Conservation (phyloP, 257 asterid genomes). For the Jacaranda mimosifolia region DNA sequence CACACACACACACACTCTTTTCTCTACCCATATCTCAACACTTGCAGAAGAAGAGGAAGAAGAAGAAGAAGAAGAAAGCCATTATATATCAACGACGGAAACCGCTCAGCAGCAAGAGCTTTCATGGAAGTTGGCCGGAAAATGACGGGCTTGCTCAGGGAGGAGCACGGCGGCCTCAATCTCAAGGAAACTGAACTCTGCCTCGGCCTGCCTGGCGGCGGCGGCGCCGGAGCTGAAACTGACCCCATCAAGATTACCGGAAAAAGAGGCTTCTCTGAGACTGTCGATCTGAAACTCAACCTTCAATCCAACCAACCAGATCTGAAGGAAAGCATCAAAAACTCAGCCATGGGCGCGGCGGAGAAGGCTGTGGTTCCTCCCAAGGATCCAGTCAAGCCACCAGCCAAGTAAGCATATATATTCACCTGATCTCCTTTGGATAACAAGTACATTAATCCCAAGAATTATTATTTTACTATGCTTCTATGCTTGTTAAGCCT, state of each 20-base stretch:
- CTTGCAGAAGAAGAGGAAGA: not conserved
- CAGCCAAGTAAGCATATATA: slow-evolving; percentile 52
- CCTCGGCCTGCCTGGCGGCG: slow-evolving; percentile 69
- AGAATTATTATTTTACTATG: not conserved
- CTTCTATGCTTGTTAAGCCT: not conserved
- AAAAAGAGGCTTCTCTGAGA: slow-evolving; percentile 64
- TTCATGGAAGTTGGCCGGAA: slow-evolving; percentile 44
- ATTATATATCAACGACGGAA: slow-evolving; percentile 6
- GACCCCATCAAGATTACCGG: slow-evolving; percentile 51
- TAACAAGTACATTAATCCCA: too few species aligned
- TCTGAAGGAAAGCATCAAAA: slow-evolving; percentile 45
- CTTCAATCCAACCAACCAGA: slow-evolving; percentile 55
- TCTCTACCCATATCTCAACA: not conserved
- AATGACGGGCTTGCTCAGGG: slow-evolving; percentile 25
- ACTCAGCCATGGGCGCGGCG: slow-evolving; percentile 34
- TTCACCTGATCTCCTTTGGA: not conserved
- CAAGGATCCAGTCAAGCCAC: slow-evolving; percentile 63
- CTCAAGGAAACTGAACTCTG: slow-evolving; percentile 62
- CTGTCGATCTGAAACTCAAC: slow-evolving; percentile 69
- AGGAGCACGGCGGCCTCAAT: slow-evolving; percentile 44
- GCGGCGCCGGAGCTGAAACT: slow-evolving; percentile 24
- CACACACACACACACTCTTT: slow-evolving; percentile 1
- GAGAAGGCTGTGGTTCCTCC: slow-evolving; percentile 37
- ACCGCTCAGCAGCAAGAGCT: too few species aligned
- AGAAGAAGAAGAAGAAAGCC: not conserved